Base-by-base conservation (phyloP, 768 basidiomycete species). In the Amanita polypyramis region DNA sequence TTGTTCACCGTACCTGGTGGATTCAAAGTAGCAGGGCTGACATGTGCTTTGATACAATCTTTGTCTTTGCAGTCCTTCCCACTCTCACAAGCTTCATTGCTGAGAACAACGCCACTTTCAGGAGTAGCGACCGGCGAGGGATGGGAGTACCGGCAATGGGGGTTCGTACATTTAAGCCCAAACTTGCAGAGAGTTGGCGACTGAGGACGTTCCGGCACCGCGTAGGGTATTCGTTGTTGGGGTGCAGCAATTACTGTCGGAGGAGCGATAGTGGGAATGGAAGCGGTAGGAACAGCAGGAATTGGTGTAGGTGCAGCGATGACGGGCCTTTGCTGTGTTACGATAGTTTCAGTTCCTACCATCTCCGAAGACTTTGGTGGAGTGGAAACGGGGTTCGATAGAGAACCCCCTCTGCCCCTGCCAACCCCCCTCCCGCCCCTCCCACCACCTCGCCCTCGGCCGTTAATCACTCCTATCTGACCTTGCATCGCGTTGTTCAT, bases 81-180 rank as follows among this genome's bases (percentile, higher is more conserved):
- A 42, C 83, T 79, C 57, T 93, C 88, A 63, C 96, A 99, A 15
- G 90, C 72, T 49, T 98, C 95, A 49, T 88, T 92, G 56, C 88
- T 95, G 48, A 99, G 72, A 1, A 98, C 96, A 53, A 99, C 76
- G 7, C 94, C 96, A 57, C 87, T 93, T 66, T 95, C 92, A 27
- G 85, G 74, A 14, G 95, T 96, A 5, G 96, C 94, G 2, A 93
- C 90, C n/a, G 96, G 96, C 7, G 88, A 92, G 4, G 96, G 94
- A 63, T 99, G 96, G 7, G 91, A 90, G 63, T 80, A 98, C 14
- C 85, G 75, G 63, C 96, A 99, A 39, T 82, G 73, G 0, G 85
- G 73, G 62, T 97, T 95, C 42, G 84, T 85, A 65, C 96, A 99
- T 55, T 93, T 95, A 19, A 84, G 72, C 9, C 77, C 81, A 54